Conservation (phyloP, 139 green algal species). For the Auxenochlorella protothecoides region DNA sequence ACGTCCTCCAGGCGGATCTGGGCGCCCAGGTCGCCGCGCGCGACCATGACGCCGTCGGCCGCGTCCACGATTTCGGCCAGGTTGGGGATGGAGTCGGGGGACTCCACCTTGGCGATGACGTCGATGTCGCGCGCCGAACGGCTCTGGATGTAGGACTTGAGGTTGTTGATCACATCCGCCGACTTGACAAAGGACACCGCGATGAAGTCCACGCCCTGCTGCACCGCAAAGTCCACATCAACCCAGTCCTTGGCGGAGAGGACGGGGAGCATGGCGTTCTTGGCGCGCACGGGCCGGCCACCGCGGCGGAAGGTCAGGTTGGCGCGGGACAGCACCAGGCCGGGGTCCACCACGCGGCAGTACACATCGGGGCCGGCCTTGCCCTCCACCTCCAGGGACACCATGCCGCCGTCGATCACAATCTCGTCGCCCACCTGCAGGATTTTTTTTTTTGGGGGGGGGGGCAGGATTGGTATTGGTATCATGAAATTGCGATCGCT, state of each 20-base stretch:
- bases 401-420: conserved; percentile 83
- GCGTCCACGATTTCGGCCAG: conserved; percentile 50
- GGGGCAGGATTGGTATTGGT: no score
- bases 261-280: conserved; percentile 65
- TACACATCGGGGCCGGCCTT: conserved; percentile 66
- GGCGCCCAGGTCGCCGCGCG: conserved; percentile 60
- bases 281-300: conserved; percentile 46
- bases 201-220: conserved; percentile 57
- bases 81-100: conserved; percentile 49
- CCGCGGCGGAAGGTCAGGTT: conserved; percentile 65
- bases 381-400: conserved; percentile 54
- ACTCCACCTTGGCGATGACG: conserved; percentile 48
- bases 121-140: conserved; percentile 23
- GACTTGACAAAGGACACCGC: conserved; percentile 70
- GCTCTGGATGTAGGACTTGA: conserved; percentile 55
- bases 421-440: conserved; percentile 58
- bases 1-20: conserved; percentile 74
- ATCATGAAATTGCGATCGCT: no score
- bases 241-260: conserved; percentile 77
- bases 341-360: conserved; percentile 51
- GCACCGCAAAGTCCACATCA: conserved; percentile 79
- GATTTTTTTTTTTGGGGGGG: not conserved
- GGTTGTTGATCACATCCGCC: conserved; percentile 66
- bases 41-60: conserved; percentile 68
- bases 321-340: conserved; percentile 67